A percentile compares a stretch with the other conserved stretches of the same genome.
phyloP scores from a whole-genome alignment of 371 early-diverging fungal genomes.

The Mucor lusitanicus region DNA sequence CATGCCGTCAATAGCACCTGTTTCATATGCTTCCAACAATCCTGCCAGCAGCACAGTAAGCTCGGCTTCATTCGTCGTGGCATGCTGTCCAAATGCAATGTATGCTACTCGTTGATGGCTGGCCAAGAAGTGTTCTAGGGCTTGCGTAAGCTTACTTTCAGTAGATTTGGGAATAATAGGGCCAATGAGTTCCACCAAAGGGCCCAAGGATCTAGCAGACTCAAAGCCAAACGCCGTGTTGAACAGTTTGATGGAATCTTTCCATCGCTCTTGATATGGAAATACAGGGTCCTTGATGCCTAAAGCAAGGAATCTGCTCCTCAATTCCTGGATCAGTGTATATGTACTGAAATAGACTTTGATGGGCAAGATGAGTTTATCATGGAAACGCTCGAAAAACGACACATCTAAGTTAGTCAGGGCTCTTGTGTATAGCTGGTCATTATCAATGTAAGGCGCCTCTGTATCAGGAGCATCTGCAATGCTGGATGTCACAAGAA shows the following conservation, averaged over 20 bases:
- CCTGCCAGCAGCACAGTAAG: slow-evolving; percentile 19
- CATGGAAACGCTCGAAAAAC: slow-evolving; percentile 13
- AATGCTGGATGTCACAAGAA: slow-evolving; percentile 2
- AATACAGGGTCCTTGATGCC: too few species aligned
- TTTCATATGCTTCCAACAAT: slow-evolving; percentile 20
- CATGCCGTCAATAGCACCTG: slow-evolving; percentile 27
- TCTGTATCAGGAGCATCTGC: neutral
- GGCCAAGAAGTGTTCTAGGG: slow-evolving; percentile 14
- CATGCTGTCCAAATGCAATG: slow-evolving; percentile 42
- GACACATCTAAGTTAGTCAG: slow-evolving; percentile 17
- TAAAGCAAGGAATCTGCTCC: too few species aligned
- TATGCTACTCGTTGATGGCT: slow-evolving; percentile 25
- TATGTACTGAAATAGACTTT: too few species aligned
- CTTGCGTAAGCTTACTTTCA: neutral
- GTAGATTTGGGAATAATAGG: slow-evolving; percentile 24
- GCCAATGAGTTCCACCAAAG: slow-evolving; percentile 35
- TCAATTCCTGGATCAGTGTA: too few species aligned
- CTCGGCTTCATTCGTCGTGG: neutral
- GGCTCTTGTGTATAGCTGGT: neutral
- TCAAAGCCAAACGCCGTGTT: slow-evolving; percentile 28
- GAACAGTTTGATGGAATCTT: slow-evolving; percentile 20
- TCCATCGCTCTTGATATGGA: neutral
- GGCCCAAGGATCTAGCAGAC: slow-evolving; percentile 28
- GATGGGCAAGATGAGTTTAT: neutral
- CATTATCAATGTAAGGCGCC: slow-evolving; percentile 29